Conservation (phyloP, 306 rosid genomes). For the Cyclanthera cordifolia region DNA sequence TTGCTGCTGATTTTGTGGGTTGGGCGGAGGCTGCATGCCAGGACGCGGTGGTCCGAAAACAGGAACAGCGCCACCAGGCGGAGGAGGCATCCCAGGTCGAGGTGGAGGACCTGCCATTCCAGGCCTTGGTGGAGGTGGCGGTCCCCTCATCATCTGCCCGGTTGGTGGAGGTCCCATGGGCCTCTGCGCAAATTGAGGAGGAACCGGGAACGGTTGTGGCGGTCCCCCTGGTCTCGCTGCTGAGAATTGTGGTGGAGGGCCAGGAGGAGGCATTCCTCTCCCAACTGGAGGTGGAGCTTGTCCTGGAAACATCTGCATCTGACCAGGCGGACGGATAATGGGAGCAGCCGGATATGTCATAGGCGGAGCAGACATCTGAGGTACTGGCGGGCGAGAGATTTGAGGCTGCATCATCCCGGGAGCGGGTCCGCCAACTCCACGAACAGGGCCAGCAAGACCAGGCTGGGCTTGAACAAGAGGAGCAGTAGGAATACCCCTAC, state of each 20-base stretch:
- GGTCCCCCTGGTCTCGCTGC: constrained; percentile 61
- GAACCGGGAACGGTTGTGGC: constrained; percentile 36
- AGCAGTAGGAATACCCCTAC: constrained; percentile 70
- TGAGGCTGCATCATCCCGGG: constrained; percentile 99
- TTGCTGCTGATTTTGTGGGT: constrained; percentile 54
- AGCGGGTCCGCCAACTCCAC: constrained; percentile 92
- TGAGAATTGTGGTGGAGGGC: constrained; percentile 53
- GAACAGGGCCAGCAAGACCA: constrained; percentile 80
- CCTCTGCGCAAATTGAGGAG: constrained; percentile 79
- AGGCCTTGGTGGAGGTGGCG: constrained; percentile 70
- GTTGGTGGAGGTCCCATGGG: constrained; percentile 99
- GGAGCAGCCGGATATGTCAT: constrained; percentile 62
- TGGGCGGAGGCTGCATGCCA: constrained; percentile 81
- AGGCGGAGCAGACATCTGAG: constrained; percentile 60
- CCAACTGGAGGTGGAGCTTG: constrained; percentile 49
- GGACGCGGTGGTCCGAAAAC: constrained; percentile 79
- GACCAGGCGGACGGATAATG: constrained; percentile 59
- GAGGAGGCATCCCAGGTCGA: constrained; percentile 96
- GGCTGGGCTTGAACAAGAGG: constrained; percentile 85
- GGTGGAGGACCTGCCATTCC: constrained; percentile 71
- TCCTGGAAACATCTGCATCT: constrained; percentile 55
- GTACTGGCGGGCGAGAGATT: constrained; percentile 57
- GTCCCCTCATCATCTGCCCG: constrained; percentile 92
- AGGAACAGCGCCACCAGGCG: constrained; percentile 67
- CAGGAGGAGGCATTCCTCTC: constrained; percentile 57